Conservation (phyloP, 257 asterid genomes). For the Jacaranda mimosifolia region DNA sequence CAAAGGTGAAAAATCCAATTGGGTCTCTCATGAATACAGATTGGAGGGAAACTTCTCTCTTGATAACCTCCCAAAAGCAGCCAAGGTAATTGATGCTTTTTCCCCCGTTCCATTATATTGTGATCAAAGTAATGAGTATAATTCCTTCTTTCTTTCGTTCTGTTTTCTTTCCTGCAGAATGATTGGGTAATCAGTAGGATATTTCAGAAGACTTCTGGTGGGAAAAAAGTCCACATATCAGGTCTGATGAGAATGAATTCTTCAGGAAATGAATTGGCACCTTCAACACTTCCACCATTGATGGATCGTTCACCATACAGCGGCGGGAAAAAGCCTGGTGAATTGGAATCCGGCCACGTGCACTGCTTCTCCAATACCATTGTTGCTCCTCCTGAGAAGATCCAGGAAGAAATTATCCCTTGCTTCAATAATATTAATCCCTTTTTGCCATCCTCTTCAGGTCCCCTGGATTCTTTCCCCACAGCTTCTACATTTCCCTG, state of each 20-base stretch:
- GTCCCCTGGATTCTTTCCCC: slow-evolving; percentile 44
- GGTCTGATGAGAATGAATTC: slow-evolving; percentile 56
- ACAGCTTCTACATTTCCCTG: slow-evolving; percentile 40
- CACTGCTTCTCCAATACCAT: slow-evolving; percentile 88
- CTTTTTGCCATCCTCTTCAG: slow-evolving; percentile 32
- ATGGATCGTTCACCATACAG: slow-evolving; percentile 56
- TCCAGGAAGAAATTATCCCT: slow-evolving; percentile 47
- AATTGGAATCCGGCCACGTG: slow-evolving; percentile 61
- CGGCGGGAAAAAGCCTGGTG: slow-evolving; percentile 25
- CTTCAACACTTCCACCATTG: slow-evolving; percentile 64
- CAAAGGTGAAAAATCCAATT: slow-evolving; percentile 76
- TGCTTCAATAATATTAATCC: slow-evolving; percentile 41
- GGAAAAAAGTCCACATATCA: slow-evolving; percentile 75
- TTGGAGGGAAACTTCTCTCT: slow-evolving; percentile 61
- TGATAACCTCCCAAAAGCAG: slow-evolving; percentile 44
- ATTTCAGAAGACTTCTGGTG: slow-evolving; percentile 81
- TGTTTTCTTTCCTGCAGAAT: slow-evolving; percentile 49
- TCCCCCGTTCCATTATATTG: slow-evolving; percentile 10
- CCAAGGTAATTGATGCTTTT: slow-evolving; percentile 46
- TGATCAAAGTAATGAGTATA: too few species aligned
- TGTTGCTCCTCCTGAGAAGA: slow-evolving; percentile 29
- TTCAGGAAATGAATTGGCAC: slow-evolving; percentile 28
- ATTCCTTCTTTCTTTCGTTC: neutral
- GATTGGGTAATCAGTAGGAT: slow-evolving; percentile 98
- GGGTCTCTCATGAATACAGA: slow-evolving; percentile 91